Conservation (phyloP, 495 filamentous ascomycete species). For the Penicillium egyptiacum region DNA sequence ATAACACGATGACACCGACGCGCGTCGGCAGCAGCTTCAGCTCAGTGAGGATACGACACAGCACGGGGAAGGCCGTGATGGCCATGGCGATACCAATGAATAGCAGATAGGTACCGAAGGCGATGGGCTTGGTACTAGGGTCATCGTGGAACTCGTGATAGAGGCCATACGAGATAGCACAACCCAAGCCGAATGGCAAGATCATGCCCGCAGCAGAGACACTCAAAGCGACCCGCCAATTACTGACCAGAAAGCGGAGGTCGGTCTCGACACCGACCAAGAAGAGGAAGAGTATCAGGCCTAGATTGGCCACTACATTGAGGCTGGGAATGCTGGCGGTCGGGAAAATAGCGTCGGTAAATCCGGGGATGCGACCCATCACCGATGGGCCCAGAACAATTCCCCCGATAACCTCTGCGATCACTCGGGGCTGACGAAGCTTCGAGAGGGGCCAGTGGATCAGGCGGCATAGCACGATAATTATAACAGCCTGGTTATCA, state of each 20-base stretch:
- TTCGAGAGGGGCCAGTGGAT: conserved; percentile 83
- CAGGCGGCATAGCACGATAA: conserved; percentile 84
- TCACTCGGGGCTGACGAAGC: conserved; percentile 87
- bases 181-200: conserved; percentile 68
- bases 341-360: conserved; percentile 76
- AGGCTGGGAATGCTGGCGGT: conserved; percentile 69
- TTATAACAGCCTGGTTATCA: conserved; percentile 69
- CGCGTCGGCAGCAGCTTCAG: conserved; percentile 81
- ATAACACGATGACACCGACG: conserved; percentile 87
- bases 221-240: conserved; percentile 81
- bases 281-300: conserved; percentile 88
- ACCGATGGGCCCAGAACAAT: conserved; percentile 88
- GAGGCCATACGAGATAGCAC: conserved; percentile 81
- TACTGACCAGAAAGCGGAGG: conserved; percentile 75
- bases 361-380: conserved; percentile 80
- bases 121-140: conserved; percentile 57
- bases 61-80: conserved; percentile 94
- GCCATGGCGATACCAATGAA: conserved; percentile 95
- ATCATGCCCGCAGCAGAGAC: conserved; percentile 86
- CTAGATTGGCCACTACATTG: conserved; percentile 83
- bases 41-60: conserved; percentile 92
- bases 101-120: conserved; percentile 81
- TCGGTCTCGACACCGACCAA: conserved; percentile 92
- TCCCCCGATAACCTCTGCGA: conserved; percentile 93
- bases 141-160: conserved; percentile 77